phyloP scores from a whole-genome alignment of 1,284 basidiomycete species.

The Coniferiporia weirii region DNA sequence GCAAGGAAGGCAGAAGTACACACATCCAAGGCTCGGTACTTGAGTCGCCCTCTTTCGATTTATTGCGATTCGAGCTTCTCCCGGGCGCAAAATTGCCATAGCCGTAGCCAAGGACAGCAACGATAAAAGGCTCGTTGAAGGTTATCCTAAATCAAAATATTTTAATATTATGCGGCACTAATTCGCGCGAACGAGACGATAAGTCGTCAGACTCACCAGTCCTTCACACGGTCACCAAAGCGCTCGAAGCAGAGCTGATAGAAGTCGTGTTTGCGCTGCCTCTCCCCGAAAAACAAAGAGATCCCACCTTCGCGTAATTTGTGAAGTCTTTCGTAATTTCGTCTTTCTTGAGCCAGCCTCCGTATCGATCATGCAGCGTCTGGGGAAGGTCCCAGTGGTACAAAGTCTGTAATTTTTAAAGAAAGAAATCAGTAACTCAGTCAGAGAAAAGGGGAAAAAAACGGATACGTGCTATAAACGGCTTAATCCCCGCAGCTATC shows the following conservation, averaged over 20 bases:
- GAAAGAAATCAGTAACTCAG: not conserved
- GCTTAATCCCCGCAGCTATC: constrained; percentile 54
- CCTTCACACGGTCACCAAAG: constrained; percentile 70
- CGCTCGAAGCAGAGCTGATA: constrained; percentile 59
- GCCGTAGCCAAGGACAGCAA: constrained; percentile 62
- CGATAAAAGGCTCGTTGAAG: constrained; percentile 70
- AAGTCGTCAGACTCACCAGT: constrained; percentile 45
- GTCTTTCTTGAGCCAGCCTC: constrained; percentile 64
- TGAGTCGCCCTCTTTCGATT: constrained; percentile 52
- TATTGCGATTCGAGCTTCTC: constrained; percentile 51
- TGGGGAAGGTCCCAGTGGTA: constrained; percentile 80
- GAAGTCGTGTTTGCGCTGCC: not conserved
- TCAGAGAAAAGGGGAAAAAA: not conserved
- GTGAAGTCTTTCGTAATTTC: constrained; percentile 58
- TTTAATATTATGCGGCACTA: too few species aligned
- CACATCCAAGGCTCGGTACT: constrained; percentile 70
- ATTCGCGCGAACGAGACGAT: too few species aligned
- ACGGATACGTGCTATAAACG: constrained; percentile 55
- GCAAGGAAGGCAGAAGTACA: constrained; percentile 23
- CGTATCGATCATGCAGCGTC: constrained; percentile 62
- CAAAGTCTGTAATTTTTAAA: constrained; percentile 44
- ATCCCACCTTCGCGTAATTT: constrained; percentile 51
- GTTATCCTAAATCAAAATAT: constrained; percentile 42
- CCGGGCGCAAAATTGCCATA: constrained; percentile 62
- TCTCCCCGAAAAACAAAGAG: not conserved